These are phyloP conservation scores for Phytophthora litchii DNA, from an alignment of 352 stramenopile genomes.

Conservation along the genomic window DNA sequence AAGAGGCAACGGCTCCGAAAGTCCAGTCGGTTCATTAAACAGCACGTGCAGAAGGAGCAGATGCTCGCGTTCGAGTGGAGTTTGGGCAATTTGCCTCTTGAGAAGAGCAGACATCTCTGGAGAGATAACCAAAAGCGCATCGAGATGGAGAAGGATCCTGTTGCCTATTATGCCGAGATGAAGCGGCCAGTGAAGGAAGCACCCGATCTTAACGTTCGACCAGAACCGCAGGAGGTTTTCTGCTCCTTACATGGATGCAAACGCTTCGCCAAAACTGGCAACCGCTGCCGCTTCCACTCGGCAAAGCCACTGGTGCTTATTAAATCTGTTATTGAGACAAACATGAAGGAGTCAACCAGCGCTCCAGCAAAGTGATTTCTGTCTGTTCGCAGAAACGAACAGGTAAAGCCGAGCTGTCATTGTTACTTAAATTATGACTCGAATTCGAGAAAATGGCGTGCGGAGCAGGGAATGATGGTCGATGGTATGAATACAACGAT, in stretches of 20 bases:
- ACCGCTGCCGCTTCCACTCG: constrained; percentile 71
- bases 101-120: constrained; percentile 62
- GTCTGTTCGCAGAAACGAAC: too few relatives aligned
- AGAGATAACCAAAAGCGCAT: constrained; percentile 57
- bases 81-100: constrained; percentile 56
- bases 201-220: constrained; percentile 19
- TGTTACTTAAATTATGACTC: constrained; percentile 39
- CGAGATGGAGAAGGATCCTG: constrained; percentile 44
- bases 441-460: constrained; percentile 19
- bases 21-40: constrained; percentile 36
- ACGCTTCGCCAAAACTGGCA: constrained; percentile 68
- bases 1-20: constrained; percentile 19
- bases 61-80: constrained; percentile 67
- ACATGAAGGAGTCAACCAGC: neutral
- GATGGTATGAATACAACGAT: constrained; percentile 6
- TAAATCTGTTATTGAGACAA: neutral
- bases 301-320: constrained; percentile 31
- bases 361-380: constrained; percentile 14
- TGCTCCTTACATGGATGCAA: constrained; percentile 47
- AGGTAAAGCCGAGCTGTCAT: neutral
- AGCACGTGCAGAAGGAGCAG: constrained; percentile 51
- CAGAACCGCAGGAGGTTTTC: constrained; percentile 56
- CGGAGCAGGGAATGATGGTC: neutral
- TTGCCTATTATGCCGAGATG: neutral
- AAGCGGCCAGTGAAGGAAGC: constrained; percentile 6